Conservation (phyloP, 2,329 filamentous ascomycete genomes). For the Coniochaeta sp. region DNA sequence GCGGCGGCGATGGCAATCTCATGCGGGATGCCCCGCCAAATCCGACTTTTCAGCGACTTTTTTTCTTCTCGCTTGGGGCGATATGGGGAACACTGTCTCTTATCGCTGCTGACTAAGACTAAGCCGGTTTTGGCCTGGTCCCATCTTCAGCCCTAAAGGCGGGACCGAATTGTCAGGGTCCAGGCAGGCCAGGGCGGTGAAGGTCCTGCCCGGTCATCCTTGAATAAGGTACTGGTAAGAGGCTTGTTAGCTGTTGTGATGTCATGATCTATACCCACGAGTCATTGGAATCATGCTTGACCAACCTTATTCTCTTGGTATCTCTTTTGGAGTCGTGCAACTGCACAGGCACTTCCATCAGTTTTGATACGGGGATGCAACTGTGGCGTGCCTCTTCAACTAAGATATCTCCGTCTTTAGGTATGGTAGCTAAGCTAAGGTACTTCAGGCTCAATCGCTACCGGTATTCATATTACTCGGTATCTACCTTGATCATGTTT, state of each 20-base stretch:
- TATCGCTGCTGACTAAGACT: slow-evolving; percentile 1
- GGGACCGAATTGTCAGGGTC: neutral
- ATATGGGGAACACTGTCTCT: slow-evolving; percentile 1
- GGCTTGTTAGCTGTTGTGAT: neutral
- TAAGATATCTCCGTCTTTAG: too few relatives aligned
- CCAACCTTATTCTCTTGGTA: too few relatives aligned
- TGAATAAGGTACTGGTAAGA: too few relatives aligned
- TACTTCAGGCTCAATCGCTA: too few relatives aligned
- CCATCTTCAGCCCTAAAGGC: neutral
- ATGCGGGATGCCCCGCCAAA: neutral
- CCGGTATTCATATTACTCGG: too few relatives aligned
- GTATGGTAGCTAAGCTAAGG: too few relatives aligned
- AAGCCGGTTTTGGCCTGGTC: neutral
- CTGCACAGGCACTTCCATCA: too few relatives aligned
- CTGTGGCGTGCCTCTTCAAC: too few relatives aligned
- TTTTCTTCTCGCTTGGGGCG: neutral
- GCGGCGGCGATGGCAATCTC: neutral
- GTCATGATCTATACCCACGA: neutral
- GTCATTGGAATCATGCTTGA: neutral
- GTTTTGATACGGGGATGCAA: too few relatives aligned
- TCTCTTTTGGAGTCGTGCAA: too few relatives aligned
- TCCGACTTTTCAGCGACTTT: neutral
- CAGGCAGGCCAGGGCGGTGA: neutral
- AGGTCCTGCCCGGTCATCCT: too few relatives aligned
- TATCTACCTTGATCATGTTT: too few relatives aligned